Base-by-base conservation (phyloP, 1,284 basidiomycete genomes). In the Gomphus sp. region DNA sequence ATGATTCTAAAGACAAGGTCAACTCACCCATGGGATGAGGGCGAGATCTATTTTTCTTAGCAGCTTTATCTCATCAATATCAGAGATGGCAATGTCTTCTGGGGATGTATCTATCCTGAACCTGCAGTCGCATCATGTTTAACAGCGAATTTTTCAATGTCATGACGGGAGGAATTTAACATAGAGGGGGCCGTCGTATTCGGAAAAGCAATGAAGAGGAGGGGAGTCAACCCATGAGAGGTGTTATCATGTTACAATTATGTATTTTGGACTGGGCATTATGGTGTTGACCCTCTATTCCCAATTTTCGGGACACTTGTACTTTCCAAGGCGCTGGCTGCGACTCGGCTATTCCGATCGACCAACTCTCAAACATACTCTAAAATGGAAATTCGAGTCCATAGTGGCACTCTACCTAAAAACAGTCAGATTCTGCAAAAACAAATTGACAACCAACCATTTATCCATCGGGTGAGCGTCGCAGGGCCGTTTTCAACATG, bases 21-120 rank as follows among this genome's bases (percentile, higher is more conserved):
- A 55, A 18, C 58, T 54, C 36, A 87, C 67, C 84, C 84, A 87
- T 12, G 85, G 85, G 47, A 87, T 76, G 60, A 87, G 75, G 18
- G 78, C 76, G 59, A 76, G 66, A 69, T 88, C 85, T 45, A 89
- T 75, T 69, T 85, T 88, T 63, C 84, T 74, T 60, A 88, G 65
- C 55, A 88, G 69, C 67, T 80, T 82, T 56, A 74, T 74, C 68
- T 87, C 85, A 67, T 88, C 78, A 34, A 85, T 70, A 16, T 71
- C 74, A 58, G 78, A 79, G 43, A 76, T 69, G 63, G 85, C 82
- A 57, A 82, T 65, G 58, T 79, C 70, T n/a, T 75, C 63, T 80
- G 22, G 18, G 18, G 22, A 28, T 22, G 22, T 81, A 66, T n/a
- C 31, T 25, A 18, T 34, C 9, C 16, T 58, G 16, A 18, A 44